phyloP scores from a whole-genome alignment of 1,284 basidiomycete genomes.

The Cronartium quercuum region DNA sequence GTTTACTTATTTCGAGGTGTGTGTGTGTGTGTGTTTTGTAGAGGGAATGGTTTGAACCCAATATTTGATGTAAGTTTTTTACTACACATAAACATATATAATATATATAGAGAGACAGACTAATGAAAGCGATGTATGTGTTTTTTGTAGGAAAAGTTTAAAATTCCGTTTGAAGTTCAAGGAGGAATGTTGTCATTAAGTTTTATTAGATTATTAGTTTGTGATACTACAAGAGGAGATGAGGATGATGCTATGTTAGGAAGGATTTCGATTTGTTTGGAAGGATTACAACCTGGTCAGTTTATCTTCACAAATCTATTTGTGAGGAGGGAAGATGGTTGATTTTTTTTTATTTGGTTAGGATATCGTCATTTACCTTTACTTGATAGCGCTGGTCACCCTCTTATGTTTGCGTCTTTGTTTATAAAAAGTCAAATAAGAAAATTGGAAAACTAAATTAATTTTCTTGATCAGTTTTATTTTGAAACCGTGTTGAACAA shows the following conservation, averaged over 20 bases:
- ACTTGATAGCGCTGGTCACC: conserved; percentile 71
- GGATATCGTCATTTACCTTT: conserved; percentile 81
- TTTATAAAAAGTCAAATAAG: conserved; percentile 53
- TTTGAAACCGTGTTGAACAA: too few relatives aligned
- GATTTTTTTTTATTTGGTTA: conserved; percentile 45
- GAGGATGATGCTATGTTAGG: conserved; percentile 25
- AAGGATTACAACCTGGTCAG: background rate
- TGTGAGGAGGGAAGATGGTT: conserved; percentile 11
- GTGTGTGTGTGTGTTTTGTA: background rate
- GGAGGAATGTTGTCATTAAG: conserved; percentile 31
- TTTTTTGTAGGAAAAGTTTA: conserved; percentile 22
- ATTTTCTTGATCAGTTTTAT: too few relatives aligned
- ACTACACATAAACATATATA: background rate
- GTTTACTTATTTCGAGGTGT: background rate
- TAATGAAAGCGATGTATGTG: background rate
- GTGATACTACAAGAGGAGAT: conserved; percentile 6
- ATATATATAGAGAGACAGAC: background rate
- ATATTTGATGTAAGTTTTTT: conserved; percentile 21
- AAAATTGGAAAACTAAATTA: too few relatives aligned
- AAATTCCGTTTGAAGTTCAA: conserved; percentile 17
- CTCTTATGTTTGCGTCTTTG: conserved; percentile 79
- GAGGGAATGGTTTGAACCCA: conserved; percentile 33
- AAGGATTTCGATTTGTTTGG: conserved; percentile 19
- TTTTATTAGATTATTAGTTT: conserved; percentile 26
- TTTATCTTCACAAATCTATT: conserved; percentile 12